Evolutionary conservation across 2,329 filamentous ascomycete species (phyloP), one percentile per base, ranked within the genome.

Genomic region (Talaromyces sp.): DNA sequence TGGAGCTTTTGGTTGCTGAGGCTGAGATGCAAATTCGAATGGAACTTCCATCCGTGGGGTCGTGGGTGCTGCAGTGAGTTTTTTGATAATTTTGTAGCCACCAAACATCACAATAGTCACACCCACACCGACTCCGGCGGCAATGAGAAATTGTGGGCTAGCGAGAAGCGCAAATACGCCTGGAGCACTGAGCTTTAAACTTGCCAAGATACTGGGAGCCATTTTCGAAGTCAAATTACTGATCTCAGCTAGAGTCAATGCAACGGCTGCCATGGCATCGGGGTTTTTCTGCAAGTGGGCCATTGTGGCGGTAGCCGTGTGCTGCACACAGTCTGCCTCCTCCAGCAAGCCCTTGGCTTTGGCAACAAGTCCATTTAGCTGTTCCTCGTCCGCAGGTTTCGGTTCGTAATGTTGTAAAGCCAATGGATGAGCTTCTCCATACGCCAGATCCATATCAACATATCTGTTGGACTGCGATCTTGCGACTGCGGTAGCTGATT

Each of bases 21-120:
- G n/a, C 13, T 57, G 50, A 25, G 61, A 17, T 25, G 45, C 25
- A 27, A 25, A 33, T 49, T 57, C 61, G 39, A 13, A 37, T 47
- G 43, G 52, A 33, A 47, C 50, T 10, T 15, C 59, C 15, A 57
- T 47, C n/a, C 45, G 52, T 25, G 52, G 50, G 17, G 41, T 66
- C 66, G 61, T 67, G 63, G 47, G 72, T 70, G 63, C 68, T 15
- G 75, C 80, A 72, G 83, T 82, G 69, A 98, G 91, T 71, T 88
- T 89, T 83, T 97, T 96, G 79, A 99, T 89, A 76, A 99, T 97
- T 80, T 97, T 98, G 86, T 92, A 98, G 5, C 95, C 94, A 62
- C 95, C 95, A 67, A 99, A 92, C 77, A 95, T 93, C 72, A 99
- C 92, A 9, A 98, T 89, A 0, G 95, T 98, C n/a, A 97, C 89